phyloP scores from a whole-genome alignment of 1,139 yeast species.

The Pichia sp. region DNA sequence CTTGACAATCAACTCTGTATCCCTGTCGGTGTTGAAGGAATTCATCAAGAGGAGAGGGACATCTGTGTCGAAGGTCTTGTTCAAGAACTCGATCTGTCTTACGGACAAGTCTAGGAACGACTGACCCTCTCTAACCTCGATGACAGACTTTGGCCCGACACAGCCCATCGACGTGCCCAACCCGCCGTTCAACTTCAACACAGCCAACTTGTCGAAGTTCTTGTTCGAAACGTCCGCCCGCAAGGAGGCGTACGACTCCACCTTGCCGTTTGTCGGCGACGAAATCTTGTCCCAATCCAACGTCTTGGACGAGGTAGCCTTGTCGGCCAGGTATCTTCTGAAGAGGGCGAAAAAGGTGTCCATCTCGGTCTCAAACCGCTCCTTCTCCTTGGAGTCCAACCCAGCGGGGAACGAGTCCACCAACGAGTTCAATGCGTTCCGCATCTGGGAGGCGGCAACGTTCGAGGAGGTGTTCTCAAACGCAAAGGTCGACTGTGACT shows the following conservation, averaged over 20 bases:
- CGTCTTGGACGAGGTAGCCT: conserved; percentile 81
- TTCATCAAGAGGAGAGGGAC: conserved; percentile 97
- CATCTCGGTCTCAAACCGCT: conserved; percentile 83
- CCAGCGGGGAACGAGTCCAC: conserved; percentile 67
- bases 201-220: conserved; percentile 83
- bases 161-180: conserved; percentile 99
- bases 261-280: conserved; percentile 85
- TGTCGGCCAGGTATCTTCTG: conserved; percentile 86
- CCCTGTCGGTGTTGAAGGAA: conserved; percentile 95
- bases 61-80: conserved; percentile 85
- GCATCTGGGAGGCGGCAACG: conserved; percentile 97
- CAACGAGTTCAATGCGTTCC: conserved; percentile 86
- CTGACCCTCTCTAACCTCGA: conserved; percentile 98
- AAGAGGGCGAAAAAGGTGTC: conserved; percentile 90
- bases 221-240: conserved; percentile 32
- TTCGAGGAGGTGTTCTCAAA: conserved; percentile 94
- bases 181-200: conserved; percentile 94
- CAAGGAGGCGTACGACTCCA: conserved; percentile 66
- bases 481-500: conserved; percentile 78
- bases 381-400: conserved; percentile 35
- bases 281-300: conserved; percentile 95
- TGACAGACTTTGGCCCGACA: conserved; percentile 97
- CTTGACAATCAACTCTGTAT: conserved; percentile 91
- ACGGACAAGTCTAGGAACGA: conserved; percentile 92
- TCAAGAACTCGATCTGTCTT: conserved; percentile 93